phyloP scores from a whole-genome alignment of 2,329 filamentous ascomycete species.

The Stemphylium beticola region DNA sequence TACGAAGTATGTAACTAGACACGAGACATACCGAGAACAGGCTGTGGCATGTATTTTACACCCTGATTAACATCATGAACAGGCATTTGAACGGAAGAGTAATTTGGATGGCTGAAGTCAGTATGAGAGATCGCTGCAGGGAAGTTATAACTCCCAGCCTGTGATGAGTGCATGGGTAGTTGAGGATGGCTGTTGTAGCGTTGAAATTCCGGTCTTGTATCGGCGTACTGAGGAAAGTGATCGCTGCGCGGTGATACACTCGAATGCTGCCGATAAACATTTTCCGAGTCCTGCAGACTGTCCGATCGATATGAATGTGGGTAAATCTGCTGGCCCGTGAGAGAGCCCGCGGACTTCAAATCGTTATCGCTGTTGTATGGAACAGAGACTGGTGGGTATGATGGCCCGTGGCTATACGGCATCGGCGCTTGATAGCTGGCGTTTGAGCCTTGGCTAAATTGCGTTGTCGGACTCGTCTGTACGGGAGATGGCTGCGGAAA shows the following conservation, averaged over 20 bases:
- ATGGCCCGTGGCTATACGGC: constrained; percentile 29
- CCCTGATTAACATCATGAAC: constrained; percentile 42
- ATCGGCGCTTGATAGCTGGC: constrained; percentile 26
- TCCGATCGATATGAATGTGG: constrained; percentile 30
- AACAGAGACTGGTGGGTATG: constrained; percentile 35
- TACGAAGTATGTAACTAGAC: constrained; percentile 45
- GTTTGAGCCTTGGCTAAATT: constrained; percentile 30
- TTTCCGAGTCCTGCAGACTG: constrained; percentile 30
- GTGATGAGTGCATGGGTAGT: constrained; percentile 22
- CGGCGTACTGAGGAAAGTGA: constrained; percentile 30
- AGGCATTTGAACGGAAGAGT: constrained; percentile 44
- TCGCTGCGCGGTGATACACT: constrained; percentile 31
- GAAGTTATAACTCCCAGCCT: constrained; percentile 28
- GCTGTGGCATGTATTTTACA: constrained; percentile 48
- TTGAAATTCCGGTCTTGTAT: constrained; percentile 25
- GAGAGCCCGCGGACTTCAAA: constrained; percentile 25
- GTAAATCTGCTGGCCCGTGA: constrained; percentile 32
- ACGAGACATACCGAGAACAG: constrained; percentile 50
- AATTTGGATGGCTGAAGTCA: constrained; percentile 39
- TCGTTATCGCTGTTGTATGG: constrained; percentile 32
- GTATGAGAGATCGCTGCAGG: constrained; percentile 33
- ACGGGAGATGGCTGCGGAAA: constrained; percentile 41
- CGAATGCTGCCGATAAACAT: constrained; percentile 29
- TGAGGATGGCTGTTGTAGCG: constrained; percentile 37
- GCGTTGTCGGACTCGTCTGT: constrained; percentile 29